phyloP scores from a whole-genome alignment of 495 filamentous ascomycete species.

The Peziza echinospora region DNA sequence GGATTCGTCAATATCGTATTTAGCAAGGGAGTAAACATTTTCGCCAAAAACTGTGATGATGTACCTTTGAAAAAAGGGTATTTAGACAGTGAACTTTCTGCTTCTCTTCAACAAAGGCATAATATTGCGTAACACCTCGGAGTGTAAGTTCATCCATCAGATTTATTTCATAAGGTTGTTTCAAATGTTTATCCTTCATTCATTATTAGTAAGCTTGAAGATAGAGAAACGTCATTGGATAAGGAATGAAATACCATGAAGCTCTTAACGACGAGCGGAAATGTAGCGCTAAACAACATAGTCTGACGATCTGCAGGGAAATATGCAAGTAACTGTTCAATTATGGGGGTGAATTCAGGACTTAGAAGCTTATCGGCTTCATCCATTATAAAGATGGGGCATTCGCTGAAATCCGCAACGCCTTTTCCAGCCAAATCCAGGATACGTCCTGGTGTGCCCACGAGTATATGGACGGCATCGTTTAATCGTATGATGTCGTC shows the following conservation, averaged over 20 bases:
- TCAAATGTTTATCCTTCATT: constrained; percentile 73
- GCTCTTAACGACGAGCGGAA: constrained; percentile 82
- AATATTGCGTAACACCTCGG: constrained; percentile 95
- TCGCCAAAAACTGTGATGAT: neutral
- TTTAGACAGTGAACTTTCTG: constrained; percentile 98
- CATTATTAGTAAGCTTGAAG: constrained; percentile 5
- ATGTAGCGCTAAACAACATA: constrained; percentile 97
- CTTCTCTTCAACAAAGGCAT: constrained; percentile 97
- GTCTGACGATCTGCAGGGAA: constrained; percentile 92
- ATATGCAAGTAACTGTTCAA: constrained; percentile 82
- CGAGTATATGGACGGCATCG: constrained; percentile 89
- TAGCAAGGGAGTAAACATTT: neutral
- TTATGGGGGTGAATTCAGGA: constrained; percentile 86
- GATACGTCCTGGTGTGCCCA: constrained; percentile 89
- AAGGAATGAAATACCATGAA: constrained; percentile 82
- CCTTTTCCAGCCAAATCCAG: constrained; percentile 85
- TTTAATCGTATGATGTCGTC: constrained; percentile 92
- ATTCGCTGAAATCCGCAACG: constrained; percentile 88
- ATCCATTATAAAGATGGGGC: constrained; percentile 96
- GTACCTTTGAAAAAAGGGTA: constrained; percentile 76
- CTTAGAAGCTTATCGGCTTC: constrained; percentile 96
- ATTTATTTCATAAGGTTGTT: constrained; percentile 90
- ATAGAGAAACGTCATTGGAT: constrained; percentile 4
- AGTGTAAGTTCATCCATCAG: constrained; percentile 98
- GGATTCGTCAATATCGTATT: constrained; percentile 2